Percentiles rank a stretch among this genome's conserved stretches.
These are phyloP conservation scores for Quercus wislizeni DNA, from an alignment of 306 rosid genomes.

Conservation along the genomic window DNA sequence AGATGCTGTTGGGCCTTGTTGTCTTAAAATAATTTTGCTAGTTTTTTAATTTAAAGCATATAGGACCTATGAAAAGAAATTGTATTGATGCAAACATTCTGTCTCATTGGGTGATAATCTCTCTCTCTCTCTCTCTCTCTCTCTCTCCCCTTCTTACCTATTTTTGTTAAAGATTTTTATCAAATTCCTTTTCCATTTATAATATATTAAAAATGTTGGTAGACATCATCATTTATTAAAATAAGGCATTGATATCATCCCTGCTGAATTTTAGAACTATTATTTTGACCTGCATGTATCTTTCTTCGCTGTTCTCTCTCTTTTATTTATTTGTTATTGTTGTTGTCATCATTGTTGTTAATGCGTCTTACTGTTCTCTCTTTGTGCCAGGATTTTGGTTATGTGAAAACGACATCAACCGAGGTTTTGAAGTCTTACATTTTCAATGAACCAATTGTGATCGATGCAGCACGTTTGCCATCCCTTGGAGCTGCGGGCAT, in stretches of 20 bases:
- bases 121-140: neutral
- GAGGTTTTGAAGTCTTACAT: slow-evolving; percentile 83
- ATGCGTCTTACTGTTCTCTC: slow-evolving; percentile 15
- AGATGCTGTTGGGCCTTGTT: neutral
- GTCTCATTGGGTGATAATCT: neutral
- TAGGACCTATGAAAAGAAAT: neutral
- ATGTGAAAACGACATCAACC: slow-evolving; percentile 90
- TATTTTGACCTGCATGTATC: too few species aligned
- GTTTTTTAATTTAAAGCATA: neutral
- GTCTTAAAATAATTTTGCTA: neutral
- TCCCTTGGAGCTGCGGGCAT: slow-evolving; percentile 76
- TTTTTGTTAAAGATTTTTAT: neutral
- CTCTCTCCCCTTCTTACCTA: neutral
- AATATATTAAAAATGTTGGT: neutral
- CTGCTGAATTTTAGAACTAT: too few species aligned
- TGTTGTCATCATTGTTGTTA: neutral
- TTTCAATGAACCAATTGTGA: slow-evolving; percentile 82
- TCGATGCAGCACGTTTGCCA: slow-evolving; percentile 61
- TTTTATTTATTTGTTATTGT: neutral
- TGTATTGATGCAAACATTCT: neutral
- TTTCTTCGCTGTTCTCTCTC: neutral
- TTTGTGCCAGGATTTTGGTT: slow-evolving; percentile 81
- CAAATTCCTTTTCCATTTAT: neutral
- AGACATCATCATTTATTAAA: neutral
- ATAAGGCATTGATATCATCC: neutral